Percentiles rank a stretch among this genome's conserved stretches.
These are phyloP conservation scores for Rhizoctonia solani DNA, from an alignment of 1,284 basidiomycete species.

Conservation along the genomic window DNA sequence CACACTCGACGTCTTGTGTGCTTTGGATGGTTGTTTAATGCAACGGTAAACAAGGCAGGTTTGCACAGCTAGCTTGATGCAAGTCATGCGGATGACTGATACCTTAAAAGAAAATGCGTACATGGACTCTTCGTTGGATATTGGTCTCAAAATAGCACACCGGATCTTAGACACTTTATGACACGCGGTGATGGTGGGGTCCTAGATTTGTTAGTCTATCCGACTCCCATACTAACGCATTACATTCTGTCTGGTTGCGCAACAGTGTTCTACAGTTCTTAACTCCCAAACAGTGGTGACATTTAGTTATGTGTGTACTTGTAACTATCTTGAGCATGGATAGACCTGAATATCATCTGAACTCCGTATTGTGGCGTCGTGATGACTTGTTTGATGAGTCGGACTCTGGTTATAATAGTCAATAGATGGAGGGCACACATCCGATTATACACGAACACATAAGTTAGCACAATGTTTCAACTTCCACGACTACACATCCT, in stretches of 20 bases:
- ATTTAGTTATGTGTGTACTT: neutral
- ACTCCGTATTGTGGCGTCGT: neutral
- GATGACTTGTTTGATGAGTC: neutral
- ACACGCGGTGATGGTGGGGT: neutral
- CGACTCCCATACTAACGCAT: neutral
- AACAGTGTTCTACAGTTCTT: neutral
- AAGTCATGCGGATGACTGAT: neutral
- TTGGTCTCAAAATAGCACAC: slow-evolving; percentile 27
- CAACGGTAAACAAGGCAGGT: slow-evolving; percentile 26
- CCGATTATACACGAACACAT: too few relatives aligned
- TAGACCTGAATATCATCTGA: too few relatives aligned
- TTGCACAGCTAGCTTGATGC: neutral
- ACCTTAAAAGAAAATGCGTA: slow-evolving; percentile 14
- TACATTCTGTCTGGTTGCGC: neutral
- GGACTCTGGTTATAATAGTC: too few relatives aligned
- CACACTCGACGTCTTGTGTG: slow-evolving; percentile 55
- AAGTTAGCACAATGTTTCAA: too few relatives aligned
- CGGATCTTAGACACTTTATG: neutral
- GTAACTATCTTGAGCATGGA: neutral
- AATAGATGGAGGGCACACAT: too few relatives aligned
- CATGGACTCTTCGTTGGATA: slow-evolving; percentile 22
- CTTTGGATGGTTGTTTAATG: slow-evolving; percentile 47
- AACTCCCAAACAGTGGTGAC: neutral
- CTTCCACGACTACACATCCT: too few relatives aligned
- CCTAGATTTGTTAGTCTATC: neutral